Evolutionary conservation across 106 monocot genomes (phyloP).

Genomic region (Apostasia ramifera): DNA sequence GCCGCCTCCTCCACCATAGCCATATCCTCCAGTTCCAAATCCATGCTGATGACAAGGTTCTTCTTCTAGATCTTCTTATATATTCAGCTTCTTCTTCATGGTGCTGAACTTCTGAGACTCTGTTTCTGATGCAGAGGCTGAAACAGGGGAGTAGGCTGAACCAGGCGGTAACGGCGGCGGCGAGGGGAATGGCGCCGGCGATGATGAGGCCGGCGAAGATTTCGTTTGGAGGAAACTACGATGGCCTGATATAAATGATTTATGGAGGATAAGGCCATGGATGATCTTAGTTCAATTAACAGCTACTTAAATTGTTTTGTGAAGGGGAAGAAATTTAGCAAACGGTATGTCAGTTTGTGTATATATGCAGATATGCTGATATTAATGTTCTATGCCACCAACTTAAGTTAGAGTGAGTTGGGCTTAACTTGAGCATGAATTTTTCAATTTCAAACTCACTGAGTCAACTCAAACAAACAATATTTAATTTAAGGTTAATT

Average conservation of each 20-base stretch:
- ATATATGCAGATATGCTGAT: no score
- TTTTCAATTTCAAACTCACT: no score
- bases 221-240: conserved; percentile 16
- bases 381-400: no score
- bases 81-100: not conserved
- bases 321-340: no score
- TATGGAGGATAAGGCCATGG: no score
- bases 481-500: no score
- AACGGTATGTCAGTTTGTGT: no score
- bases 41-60: conserved; percentile 3
- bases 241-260: not conserved
- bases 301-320: no score
- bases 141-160: conserved; percentile 11
- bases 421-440: no score
- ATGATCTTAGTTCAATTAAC: no score
- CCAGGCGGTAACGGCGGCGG: conserved; percentile 1
- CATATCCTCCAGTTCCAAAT: conserved; percentile 3
- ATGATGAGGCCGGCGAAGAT: conserved; percentile 5
- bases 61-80: not conserved
- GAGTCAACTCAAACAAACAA: no score
- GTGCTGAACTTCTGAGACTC: not conserved
- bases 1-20: not conserved
- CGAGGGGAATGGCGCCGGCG: conserved; percentile 10
- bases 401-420: no score
- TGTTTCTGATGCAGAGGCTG: conserved; percentile 4